phyloP scores from a whole-genome alignment of 208 protist species.

The Wallacemonas collosoma region DNA sequence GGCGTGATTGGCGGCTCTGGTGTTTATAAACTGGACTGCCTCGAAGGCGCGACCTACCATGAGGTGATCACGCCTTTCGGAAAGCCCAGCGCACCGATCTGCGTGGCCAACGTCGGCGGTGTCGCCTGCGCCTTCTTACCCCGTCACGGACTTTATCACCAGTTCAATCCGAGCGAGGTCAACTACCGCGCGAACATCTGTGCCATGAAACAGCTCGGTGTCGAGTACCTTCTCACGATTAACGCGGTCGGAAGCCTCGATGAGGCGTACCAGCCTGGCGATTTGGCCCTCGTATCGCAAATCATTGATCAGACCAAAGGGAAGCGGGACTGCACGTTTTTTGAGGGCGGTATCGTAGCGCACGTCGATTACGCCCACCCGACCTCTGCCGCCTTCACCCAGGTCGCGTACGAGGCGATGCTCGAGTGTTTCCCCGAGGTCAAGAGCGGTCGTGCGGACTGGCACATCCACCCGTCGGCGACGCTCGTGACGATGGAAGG shows the following conservation, averaged over 20 bases:
- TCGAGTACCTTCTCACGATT: conserved; percentile 81
- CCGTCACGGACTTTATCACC: conserved; percentile 83
- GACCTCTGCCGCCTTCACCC: conserved; percentile 50
- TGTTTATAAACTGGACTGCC: conserved; percentile 74
- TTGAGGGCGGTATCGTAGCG: conserved; percentile 74
- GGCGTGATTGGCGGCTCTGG: conserved; percentile 90
- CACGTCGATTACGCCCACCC: conserved; percentile 87
- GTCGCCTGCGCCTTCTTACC: conserved; percentile 85
- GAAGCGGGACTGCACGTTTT: conserved; percentile 81
- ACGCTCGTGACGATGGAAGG: conserved; percentile 93
- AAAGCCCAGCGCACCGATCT: conserved; percentile 59
- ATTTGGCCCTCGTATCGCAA: conserved; percentile 90
- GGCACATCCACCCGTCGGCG: conserved; percentile 48
- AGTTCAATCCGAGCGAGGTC: conserved; percentile 80
- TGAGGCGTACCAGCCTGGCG: conserved; percentile 68
- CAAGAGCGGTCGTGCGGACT: conserved; percentile 22
- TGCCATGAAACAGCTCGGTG: conserved; percentile 88
- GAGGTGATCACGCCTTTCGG: conserved; percentile 90
- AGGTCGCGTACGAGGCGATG: conserved; percentile 45
- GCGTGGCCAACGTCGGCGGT: conserved; percentile 61
- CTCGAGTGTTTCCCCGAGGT: conserved; percentile 39
- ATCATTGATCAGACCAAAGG: conserved; percentile 85
- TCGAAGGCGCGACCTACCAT: conserved; percentile 51
- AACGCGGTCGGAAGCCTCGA: conserved; percentile 90
- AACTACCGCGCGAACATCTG: conserved; percentile 93